Evolutionary conservation across 2,329 filamentous ascomycete species (phyloP), one percentile per base, ranked within the genome.

Genomic region (Aspergillus sp.): DNA sequence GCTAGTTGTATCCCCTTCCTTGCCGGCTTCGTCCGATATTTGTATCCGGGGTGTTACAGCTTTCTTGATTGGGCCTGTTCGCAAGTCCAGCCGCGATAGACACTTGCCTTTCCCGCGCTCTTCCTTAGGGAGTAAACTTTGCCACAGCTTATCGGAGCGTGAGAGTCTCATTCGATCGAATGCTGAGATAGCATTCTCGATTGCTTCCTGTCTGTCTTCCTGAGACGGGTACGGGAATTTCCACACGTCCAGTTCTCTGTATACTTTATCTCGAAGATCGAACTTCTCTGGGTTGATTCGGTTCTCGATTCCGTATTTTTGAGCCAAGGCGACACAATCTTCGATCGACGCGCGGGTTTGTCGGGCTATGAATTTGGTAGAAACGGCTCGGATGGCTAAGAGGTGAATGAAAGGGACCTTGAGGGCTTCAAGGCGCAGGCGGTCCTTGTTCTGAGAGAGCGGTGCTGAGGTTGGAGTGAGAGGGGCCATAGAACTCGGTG

Each of bases 21-120:
- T 72, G 21, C 68, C 64, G 35, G 64, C 58, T 17, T 78, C 75
- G 33, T 76, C 74, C 7, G 71, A 65, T 14, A 73, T 64, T 48
- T 76, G 70, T 58, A 75, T 71, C 41, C 68, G 70, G n/a, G 76
- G 72, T 3, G 75, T 75, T 37, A 64, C 59, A 33, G 69, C 59
- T 58, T 75, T 76, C 58, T 74, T 72, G 19, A 73, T 69, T 7
- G 78, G 74, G 3, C 75, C 75, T 45, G 66, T 73, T 50, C 66
- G 69, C 39, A 86, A 77, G 58, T 85, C 82, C 58, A 87, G 78
- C 55, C 81, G 81, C 43, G 86, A 88, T 33, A 88, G 73, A 40
- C 80, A 78, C 61, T 82, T 86, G 49, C 85, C 85, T 66, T 87
- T 86, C 45, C 83, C 83, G 62, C 85, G 80, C 65, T 88, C 84